Base-by-base conservation (phyloP, 2,329 filamentous ascomycete genomes). In the Alternaria sp. region DNA sequence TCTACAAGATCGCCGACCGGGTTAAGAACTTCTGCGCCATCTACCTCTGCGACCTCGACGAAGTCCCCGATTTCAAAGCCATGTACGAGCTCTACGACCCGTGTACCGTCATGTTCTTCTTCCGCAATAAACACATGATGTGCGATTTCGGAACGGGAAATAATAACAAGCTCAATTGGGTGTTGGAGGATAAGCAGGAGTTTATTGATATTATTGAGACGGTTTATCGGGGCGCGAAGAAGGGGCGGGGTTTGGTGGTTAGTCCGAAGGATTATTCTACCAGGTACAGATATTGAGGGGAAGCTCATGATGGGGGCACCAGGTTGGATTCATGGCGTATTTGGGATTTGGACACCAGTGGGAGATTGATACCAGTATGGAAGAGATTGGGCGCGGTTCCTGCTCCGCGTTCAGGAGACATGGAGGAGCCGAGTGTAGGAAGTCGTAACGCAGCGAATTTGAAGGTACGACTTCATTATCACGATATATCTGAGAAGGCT, bases 111-210 rank as follows among this genome's bases (percentile, higher is more conserved):
- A 97, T 97, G 92, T 97, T 93, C 85, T 97, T 97, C 86, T 97
- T 94, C 85, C 89, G 95, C 66, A 99, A 99, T 80, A 99, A 99
- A 81, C 94, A 97, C 82, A 98, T 98, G 89, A 97, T 96, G 92
- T 93, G 92, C 80, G 95, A 98, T 87, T 94, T 97, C 72, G 95
- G 76, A 8, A 99, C 96, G 2, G 96, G 96, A 69, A 97, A 99
- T 83, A 99, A 99, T 82, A 99, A 99, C 81, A 98, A 98, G 81
- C 85, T 97, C 71, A 97, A 97, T 79, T 97, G 93, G 90, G 93
- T 97, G 51, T 85, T 97, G 57, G 94, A 98, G 82, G 95, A 99
- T 78, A 98, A 99, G 83, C 95, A 98, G 81, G 96, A 99, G 84
- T 85, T 99, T 75, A 97, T 99, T 75, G 96, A 99, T 82, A 99